A percentile compares a stretch with the other conserved stretches of the same genome.
Conservation (phyloP, 257 asterid genomes). For the Jacaranda mimosifolia region DNA sequence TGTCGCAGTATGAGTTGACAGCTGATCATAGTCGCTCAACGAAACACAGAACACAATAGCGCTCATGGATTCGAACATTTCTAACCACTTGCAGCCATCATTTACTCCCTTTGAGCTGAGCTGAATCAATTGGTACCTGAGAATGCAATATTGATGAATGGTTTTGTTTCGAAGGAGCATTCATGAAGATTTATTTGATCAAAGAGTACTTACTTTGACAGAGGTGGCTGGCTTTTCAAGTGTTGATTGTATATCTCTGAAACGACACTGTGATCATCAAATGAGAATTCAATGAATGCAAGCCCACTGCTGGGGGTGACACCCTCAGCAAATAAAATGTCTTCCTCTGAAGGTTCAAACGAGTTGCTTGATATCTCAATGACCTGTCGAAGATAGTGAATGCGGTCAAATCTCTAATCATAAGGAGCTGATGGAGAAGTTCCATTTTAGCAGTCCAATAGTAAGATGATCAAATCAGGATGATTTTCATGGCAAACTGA, state of each 20-base stretch:
- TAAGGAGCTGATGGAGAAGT: neutral
- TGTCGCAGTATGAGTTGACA: conserved; percentile 25
- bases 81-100: conserved; percentile 61
- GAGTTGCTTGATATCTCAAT: conserved; percentile 66
- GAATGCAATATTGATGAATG: neutral
- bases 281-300: conserved; percentile 60
- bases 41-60: conserved; percentile 61
- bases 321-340: conserved; percentile 69
- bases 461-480: no score
- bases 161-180: neutral
- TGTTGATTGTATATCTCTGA: conserved; percentile 45
- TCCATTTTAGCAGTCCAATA: neutral
- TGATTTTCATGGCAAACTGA: neutral
- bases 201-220: conserved; percentile 51
- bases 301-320: conserved; percentile 62
- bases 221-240: conserved; percentile 42
- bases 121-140: conserved; percentile 70
- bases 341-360: conserved; percentile 66
- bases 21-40: conserved; percentile 61
- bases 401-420: conserved; percentile 14
- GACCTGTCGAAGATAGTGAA: conserved; percentile 50
- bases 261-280: conserved; percentile 50
- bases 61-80: conserved; percentile 63
- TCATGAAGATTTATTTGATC: neutral
- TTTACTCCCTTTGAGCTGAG: conserved; percentile 52